phyloP scores from a whole-genome alignment of 2,329 filamentous ascomycete species.

The Dactylellina drechsleri region DNA sequence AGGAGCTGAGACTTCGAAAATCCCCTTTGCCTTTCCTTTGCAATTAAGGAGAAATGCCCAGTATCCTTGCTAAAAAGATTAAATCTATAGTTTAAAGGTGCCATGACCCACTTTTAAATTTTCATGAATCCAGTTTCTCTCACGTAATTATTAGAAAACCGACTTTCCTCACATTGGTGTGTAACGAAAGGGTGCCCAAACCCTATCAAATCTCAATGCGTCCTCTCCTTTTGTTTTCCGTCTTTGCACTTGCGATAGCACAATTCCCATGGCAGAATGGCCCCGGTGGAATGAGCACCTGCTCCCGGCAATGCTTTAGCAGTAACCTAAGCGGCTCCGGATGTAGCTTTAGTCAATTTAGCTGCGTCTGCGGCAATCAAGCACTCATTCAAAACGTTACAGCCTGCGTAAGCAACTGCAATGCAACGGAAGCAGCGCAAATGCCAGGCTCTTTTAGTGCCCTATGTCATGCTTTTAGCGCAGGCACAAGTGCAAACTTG shows the following conservation, averaged over 20 bases:
- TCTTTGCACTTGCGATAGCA: not conserved
- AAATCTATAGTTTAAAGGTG: no score
- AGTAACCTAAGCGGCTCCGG: constrained; percentile 4
- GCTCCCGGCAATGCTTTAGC: constrained; percentile 28
- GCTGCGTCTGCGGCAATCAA: constrained; percentile 6
- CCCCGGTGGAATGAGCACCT: not conserved
- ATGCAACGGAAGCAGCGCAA: constrained; percentile 24
- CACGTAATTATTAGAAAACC: no score
- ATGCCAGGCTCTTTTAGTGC: not conserved
- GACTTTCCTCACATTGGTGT: no score
- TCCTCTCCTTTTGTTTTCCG: not conserved
- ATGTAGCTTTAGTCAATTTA: constrained; percentile 14
- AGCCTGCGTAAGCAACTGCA: constrained; percentile 20
- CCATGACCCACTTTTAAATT: no score
- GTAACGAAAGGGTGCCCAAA: no score
- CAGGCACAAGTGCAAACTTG: not conserved
- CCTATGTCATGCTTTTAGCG: not conserved
- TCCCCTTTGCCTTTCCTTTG: no score
- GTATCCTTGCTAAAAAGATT: no score
- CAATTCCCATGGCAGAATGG: constrained; percentile 13
- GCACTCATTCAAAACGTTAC: constrained; percentile 8
- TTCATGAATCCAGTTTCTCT: no score
- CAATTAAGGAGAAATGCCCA: no score
- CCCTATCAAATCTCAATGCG: no score
- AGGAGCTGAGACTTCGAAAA: no score